Percentiles rank a stretch among this genome's conserved stretches.
Evolutionary conservation across 2,329 filamentous ascomycete species (phyloP).

Genomic region (Parascedosporium putredinis): DNA sequence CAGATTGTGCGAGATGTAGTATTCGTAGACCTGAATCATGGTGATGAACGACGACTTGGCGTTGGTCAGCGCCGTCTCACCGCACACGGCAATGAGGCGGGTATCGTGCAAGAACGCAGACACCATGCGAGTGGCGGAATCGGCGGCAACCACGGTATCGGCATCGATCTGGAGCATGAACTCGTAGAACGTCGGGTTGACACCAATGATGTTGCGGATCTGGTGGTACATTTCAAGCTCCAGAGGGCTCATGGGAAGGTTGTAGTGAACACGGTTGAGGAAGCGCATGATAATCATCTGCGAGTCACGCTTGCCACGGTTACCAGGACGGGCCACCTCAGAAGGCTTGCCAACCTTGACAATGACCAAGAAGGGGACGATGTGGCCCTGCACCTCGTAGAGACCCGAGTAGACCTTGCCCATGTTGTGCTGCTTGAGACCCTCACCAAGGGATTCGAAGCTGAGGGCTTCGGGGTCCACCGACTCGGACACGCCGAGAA

Average conservation of each 20-base stretch:
- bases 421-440: constrained; percentile 98
- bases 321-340: constrained; percentile 87
- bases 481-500: constrained; percentile 85
- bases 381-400: constrained; percentile 95
- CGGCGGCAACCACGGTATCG: constrained; percentile 84
- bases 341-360: constrained; percentile 98
- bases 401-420: constrained; percentile 96
- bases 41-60: constrained; percentile 88
- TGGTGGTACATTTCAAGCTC: constrained; percentile 98
- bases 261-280: constrained; percentile 98
- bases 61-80: constrained; percentile 88
- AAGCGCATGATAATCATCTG: constrained; percentile 99
- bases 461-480: constrained; percentile 92
- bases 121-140: constrained; percentile 87
- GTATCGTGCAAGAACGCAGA: constrained; percentile 86
- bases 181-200: constrained; percentile 97
- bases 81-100: constrained; percentile 84
- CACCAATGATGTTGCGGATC: constrained; percentile 95
- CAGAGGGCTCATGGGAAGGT: constrained; percentile 86
- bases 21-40: constrained; percentile 99
- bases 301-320: constrained; percentile 98
- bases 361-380: constrained; percentile 92
- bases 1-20: constrained; percentile 97
- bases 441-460: constrained; percentile 93
- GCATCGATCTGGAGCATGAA: constrained; percentile 95